Conservation (phyloP, 345 rosid species). For the Raphanus sativus region DNA sequence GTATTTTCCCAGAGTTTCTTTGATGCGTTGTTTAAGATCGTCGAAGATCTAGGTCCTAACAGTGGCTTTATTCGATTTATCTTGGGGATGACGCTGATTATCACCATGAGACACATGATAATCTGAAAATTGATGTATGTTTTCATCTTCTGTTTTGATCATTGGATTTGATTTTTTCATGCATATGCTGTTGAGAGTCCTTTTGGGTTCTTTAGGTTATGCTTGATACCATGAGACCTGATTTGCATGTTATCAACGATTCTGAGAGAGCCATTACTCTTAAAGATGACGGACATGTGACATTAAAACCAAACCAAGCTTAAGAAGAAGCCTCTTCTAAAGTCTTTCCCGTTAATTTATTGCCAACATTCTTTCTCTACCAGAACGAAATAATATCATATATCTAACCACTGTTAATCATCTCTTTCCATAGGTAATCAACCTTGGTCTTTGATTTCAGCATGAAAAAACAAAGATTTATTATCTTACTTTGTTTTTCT, state of each 20-base stretch:
- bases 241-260: conserved; percentile 84
- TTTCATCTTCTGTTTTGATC: background rate
- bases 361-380: conserved; percentile 55
- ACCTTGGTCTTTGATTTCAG: too few species aligned
- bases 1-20: conserved; percentile 72
- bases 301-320: conserved; percentile 72
- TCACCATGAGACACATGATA: conserved; percentile 85
- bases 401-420: background rate
- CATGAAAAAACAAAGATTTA: too few species aligned
- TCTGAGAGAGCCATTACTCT: conserved; percentile 68
- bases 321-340: conserved; percentile 73
- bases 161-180: conserved; percentile 4
- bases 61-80: conserved; percentile 86
- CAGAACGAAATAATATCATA: background rate
- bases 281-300: conserved; percentile 63
- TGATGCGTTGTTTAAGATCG: conserved; percentile 92
- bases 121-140: conserved; percentile 64
- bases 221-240: too few species aligned
- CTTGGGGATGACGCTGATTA: conserved; percentile 61
- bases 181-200: background rate
- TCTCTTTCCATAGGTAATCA: too few species aligned
- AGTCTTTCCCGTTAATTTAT: conserved; percentile 86
- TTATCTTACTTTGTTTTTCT: too few species aligned
- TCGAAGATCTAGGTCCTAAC: conserved; percentile 77
- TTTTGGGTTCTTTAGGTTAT: conserved; percentile 58